Evolutionary conservation across 129 eudicot species (phyloP).

Genomic region (Pseudognaphalium luteoalbum): DNA sequence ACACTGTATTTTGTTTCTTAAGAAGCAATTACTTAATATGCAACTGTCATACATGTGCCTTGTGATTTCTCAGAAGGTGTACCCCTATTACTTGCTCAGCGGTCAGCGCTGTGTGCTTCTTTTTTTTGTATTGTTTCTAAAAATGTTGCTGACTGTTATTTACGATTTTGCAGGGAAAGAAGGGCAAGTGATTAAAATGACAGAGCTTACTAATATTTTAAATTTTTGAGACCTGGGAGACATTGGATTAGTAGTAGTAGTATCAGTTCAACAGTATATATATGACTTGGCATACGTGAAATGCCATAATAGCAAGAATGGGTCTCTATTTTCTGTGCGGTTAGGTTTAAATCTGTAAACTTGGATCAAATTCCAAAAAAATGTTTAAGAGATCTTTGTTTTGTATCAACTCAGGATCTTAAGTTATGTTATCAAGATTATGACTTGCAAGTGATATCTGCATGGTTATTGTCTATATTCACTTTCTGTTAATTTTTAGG

Average conservation of each 20-base stretch:
- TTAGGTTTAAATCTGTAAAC: conserved; percentile 3
- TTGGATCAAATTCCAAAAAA: background rate
- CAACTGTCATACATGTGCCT: background rate
- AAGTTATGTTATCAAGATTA: background rate
- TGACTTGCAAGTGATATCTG: background rate
- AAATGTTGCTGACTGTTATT: background rate
- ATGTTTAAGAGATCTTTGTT: conserved; percentile 9
- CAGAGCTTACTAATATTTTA: background rate
- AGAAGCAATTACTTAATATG: background rate
- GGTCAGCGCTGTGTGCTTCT: background rate
- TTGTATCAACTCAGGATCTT: conserved; percentile 18
- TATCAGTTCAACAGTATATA: conserved; percentile 31
- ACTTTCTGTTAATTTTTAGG: background rate
- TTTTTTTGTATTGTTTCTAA: background rate
- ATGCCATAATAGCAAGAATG: conserved; percentile 17
- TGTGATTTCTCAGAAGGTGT: background rate
- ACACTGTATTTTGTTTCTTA: background rate
- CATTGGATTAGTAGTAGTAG: conserved; percentile 22
- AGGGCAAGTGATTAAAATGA: conserved; percentile 44
- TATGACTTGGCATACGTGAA: conserved; percentile 24
- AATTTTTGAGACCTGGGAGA: conserved; percentile 17
- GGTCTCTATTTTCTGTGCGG: background rate
- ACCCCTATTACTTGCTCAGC: background rate
- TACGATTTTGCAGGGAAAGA: conserved; percentile 57
- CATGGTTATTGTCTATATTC: background rate